Base-by-base conservation (phyloP, 1,284 basidiomycete genomes). In the Fistulina hepatica region DNA sequence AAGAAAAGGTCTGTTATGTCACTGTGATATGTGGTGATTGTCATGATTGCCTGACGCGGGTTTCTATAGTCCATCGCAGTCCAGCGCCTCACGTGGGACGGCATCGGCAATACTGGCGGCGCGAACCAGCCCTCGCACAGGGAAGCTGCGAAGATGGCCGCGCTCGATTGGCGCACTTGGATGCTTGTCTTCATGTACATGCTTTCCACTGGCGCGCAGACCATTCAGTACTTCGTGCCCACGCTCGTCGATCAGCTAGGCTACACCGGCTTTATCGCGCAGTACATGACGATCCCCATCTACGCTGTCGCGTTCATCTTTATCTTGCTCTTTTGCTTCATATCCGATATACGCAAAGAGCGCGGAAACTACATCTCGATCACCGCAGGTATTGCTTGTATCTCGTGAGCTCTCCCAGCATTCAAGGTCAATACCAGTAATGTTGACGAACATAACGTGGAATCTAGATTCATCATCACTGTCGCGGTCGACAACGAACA, bases 241-340 rank as follows among this genome's bases (percentile, higher is more conserved):
- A 61, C 57, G 3, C 50, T 62, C 21, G 51, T 60, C 26, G 52
- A 50, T 7, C 47, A 56, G 33, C 49, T 65, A 34, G 60, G 60
- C 21, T 63, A 59, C 49, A 52, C 46, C 1, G 62, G 62, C 10
- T 56, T 53, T 48, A 44, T 37, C 13, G 54, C 56, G 24, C 64
- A 66, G 46, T 66, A 59, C 51, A 61, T 63, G 56, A 66, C 63
- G n/a, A 63, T 65, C 43, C 63, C 64, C 8, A 52, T 64, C 28
- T 64, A 65, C 46, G 44, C 22, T 8, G 59, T 58, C 4, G 59
- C 60, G 1, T 55, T 61, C 27, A 48, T 57, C 16, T 57, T 48
- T 38, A 55, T 63, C 44, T 45, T 54, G 13, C 42, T 49, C 21
- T 52, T 63, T 38, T 60, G 52, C 28, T 46, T 58, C 41, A 35